Evolutionary conservation across 2,329 filamentous ascomycete genomes (phyloP), one percentile per base, ranked within the genome.

Genomic region (Microcyclospora pomicola): DNA sequence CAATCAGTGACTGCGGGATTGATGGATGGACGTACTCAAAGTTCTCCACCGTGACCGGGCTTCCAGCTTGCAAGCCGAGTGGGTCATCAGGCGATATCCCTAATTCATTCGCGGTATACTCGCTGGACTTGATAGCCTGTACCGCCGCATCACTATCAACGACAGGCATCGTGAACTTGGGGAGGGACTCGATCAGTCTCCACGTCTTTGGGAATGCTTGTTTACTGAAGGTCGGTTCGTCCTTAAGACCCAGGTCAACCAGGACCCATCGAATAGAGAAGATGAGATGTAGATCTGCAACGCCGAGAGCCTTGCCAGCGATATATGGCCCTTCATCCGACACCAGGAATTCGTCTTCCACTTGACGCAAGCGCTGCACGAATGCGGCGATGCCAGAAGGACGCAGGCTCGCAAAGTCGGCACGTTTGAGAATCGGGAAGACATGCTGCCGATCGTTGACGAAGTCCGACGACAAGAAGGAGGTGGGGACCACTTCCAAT

Each of bases 271-370:
- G 37, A 14, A 54, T 30, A 2, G 42, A 36, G 47, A 49, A 55
- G 13, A 49, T 37, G 27, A 48, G 40, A 34, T 55, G 50, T 6
- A 55, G 45, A 36, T 55, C 52, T 9, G 52, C 49, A 3, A 54
- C 30, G 19, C 39, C 41, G 24, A 50, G 30, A 31, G 48, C 44
- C 7, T 36, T 29, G 12, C 51, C 52, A 7, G 42, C 38, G 19
- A 52, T 47, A 34, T 48, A 55, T 10, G 51, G 45, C 6, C 48
- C 51, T 10, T 19, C 31, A 3, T 34, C 40, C 6, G 37, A 15
- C 2, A 31, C 34, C 16, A 53, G 34, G 38, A 53, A 49, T 9
- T 41, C 38, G 5, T 49, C 38, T 33, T 54, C 51, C 14, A 51
- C 37, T 28, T 53, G 41, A 24, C 33, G 27, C 30, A 48, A 37